Percentiles rank a stretch among this genome's conserved stretches.
Evolutionary conservation across 768 basidiomycete species (phyloP).

Genomic region (Pisolithus microcarpus): DNA sequence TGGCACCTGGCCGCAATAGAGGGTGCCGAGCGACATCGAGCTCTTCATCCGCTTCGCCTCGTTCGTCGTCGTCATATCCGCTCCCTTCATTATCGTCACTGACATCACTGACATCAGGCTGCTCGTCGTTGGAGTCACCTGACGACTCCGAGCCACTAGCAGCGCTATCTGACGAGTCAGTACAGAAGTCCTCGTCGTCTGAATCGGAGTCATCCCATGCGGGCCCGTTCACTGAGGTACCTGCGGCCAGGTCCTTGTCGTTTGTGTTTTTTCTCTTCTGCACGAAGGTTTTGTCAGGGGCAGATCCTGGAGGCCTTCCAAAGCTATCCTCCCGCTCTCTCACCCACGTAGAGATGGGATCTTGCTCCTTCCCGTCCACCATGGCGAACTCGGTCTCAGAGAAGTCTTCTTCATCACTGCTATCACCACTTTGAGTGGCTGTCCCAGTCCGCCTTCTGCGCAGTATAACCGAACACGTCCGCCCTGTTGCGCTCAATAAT

Average conservation of each 20-base stretch:
- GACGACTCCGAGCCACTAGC: conserved; percentile 21
- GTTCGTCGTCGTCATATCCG: conserved; percentile 26
- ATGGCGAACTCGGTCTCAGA: conserved; percentile 64
- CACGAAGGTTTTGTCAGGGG: background rate
- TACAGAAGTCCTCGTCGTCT: conserved; percentile 32
- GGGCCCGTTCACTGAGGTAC: conserved; percentile 17
- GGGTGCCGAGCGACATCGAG: conserved; percentile 55
- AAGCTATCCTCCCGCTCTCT: conserved; percentile 48
- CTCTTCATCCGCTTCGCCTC: conserved; percentile 34
- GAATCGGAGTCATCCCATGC: conserved; percentile 29
- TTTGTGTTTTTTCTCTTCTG: conserved; percentile 1
- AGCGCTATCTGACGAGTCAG: conserved; percentile 32
- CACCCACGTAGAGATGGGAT: conserved; percentile 62
- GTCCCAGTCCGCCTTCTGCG: conserved; percentile 25
- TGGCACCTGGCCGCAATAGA: conserved; percentile 54
- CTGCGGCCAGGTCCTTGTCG: background rate
- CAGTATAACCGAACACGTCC: conserved; percentile 59
- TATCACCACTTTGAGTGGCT: background rate
- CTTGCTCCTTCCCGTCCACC: conserved; percentile 64
- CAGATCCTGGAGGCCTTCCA: conserved; percentile 27
- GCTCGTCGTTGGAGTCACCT: conserved; percentile 27
- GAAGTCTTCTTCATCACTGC: conserved; percentile 32
- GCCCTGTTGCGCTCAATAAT: conserved; percentile 55
- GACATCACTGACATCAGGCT: conserved; percentile 20
- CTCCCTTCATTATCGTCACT: conserved; percentile 16